Evolutionary conservation across 139 green algal species (phyloP), one percentile per base, ranked within the genome.

Genomic region (Asterochloris erici): DNA sequence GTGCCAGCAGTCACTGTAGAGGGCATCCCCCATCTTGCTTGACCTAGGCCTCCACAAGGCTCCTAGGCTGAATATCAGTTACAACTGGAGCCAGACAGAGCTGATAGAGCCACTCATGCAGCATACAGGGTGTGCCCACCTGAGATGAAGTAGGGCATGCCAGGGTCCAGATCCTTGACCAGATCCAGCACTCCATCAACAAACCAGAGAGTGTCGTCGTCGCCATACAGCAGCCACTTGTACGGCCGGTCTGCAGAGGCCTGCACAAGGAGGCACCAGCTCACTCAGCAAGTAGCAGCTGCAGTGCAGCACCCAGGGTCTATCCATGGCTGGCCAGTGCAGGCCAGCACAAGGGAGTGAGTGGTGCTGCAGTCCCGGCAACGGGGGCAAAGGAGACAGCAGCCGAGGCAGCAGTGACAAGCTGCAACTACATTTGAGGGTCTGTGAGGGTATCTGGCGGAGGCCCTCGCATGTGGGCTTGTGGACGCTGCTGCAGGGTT

Each of bases 221-320:
- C 84, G 21, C 82, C 82, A 83, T 87, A 87, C 17, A 87, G 73
- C 27, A 85, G 63, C 84, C 84, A 87, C n/a, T 84, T 85, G 79
- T 87, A 87, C 0, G 62, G 63, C 12, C 66, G 63, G 28, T 73
- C 79, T 26, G 73, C 83, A 77, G 83, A 80, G 61, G 68, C 68
- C 73, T 81, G 85, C 71, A 79, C 47, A 21, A 71, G 81, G 80
- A 85, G 47, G 17, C 19, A 71, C 21, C 9, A 54, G 38, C 21
- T 71, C 66, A 71, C 21, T 71, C 19, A 24, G 17, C 21, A 24
- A 71, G 66, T 9, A 71, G 17, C 19, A 9, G 19, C 17, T 71
- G 17, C 66, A 26, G 21, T 60, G 66, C 82, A 62, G 85, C 75
- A 12, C 84, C 79, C 68, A 88, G 79, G 61, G 68, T 17, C 19